Evolutionary conservation across 148 eudicot species (phyloP), one percentile per base, ranked within the genome.

Genomic region (Persicaria tinctoria): DNA sequence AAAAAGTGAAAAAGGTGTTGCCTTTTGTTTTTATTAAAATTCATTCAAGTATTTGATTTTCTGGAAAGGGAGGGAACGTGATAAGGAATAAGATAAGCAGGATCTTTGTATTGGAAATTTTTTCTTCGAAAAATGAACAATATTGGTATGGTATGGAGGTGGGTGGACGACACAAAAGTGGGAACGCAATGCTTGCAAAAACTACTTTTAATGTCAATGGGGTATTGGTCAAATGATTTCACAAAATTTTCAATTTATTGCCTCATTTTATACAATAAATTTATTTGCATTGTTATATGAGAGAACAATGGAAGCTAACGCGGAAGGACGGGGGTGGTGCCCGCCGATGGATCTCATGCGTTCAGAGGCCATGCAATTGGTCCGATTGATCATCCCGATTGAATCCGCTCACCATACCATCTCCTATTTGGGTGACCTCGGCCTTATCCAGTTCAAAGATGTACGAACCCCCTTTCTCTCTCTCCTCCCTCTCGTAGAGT

Each of bases 331-430:
- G 60, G 84, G 87, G 5, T 86, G 86, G 32, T 76, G 83, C 59
- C 89, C 89, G 32, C 79, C 87, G 38, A 86, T 86, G 89, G 89
- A 86, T 84, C 87, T 86, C 56, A 73, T 86, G 83, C 76, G 89
- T 38, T 86, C 89, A 12, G 89, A 86, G 51, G 79, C 83, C 78
- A 86, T 86, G 89, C 89, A 86, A 41, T 77, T 86, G 79, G 85
- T 84, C 17, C 89, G 84, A 71, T 73, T 86, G 51, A 86, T 86
- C 80, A 60, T 83, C 38, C 86, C 89, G 50, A 74, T 86, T 10
- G 89, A 84, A 44, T 82, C 89, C 54, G 80, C 89, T 78, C 86
- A 83, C 76, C 81, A 81, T 68, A 76, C 86, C 68, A 78, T 84
- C 68, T 83, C 89, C 76, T 82, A 86, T 18, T 84, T 86, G 53